These are phyloP conservation scores for Pseudoneurospora amorphoporcata DNA, from an alignment of 495 filamentous ascomycete species.

Conservation along the genomic window DNA sequence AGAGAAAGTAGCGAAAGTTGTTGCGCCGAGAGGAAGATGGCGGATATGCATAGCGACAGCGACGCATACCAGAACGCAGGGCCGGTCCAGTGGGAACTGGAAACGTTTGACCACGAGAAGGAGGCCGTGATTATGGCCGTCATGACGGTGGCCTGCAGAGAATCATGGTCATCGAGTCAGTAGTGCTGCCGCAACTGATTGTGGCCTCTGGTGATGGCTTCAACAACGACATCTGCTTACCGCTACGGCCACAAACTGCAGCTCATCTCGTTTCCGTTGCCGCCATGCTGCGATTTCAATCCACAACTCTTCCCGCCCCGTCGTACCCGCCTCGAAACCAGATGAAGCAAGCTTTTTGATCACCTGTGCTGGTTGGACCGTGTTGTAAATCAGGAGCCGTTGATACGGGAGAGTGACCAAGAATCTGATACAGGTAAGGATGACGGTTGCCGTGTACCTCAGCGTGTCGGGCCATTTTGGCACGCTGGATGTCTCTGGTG, in stretches of 20 bases:
- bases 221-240: background rate
- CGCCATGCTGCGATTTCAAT: background rate
- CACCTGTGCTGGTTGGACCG: background rate
- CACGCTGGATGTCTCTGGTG: too few relatives aligned
- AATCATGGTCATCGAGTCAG: too few relatives aligned
- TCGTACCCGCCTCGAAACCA: too few relatives aligned
- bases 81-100: background rate
- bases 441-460: too few relatives aligned
- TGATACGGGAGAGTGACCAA: conserved; percentile 2
- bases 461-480: too few relatives aligned
- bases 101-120: background rate
- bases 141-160: background rate
- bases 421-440: background rate
- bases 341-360: background rate
- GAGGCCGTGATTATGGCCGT: conserved; percentile 3
- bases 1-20: background rate
- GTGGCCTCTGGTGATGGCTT: too few relatives aligned
- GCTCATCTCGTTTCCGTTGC: background rate
- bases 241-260: background rate
- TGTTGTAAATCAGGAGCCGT: conserved; percentile 2
- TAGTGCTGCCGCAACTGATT: too few relatives aligned
- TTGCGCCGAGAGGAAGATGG: background rate
- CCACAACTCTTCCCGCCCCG: too few relatives aligned
- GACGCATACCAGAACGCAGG: conserved; percentile 3
- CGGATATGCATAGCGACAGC: background rate